Base-by-base conservation (phyloP, 805 yeast species). In the Cyberlindnera japonica region DNA sequence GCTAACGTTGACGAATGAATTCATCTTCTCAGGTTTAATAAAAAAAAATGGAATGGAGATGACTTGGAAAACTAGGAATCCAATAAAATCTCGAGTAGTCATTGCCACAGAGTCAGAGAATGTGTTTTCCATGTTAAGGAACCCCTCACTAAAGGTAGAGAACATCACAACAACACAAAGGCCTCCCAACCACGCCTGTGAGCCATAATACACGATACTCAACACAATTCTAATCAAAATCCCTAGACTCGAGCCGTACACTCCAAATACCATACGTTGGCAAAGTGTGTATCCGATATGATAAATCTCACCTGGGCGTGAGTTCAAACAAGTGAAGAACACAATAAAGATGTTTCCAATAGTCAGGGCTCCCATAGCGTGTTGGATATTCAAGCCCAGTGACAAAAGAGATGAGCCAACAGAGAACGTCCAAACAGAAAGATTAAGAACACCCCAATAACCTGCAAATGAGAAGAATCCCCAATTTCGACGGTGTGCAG, bases 181-280 rank as follows among this genome's bases (percentile, higher is more conserved):
- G 2, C 71, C 73, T 30, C 75, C 75, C 5, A 68, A 55, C 63
- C 68, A 69, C 1, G 70, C 61, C 47, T 68, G 71, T 13, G 67
- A 61, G 5, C 69, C 74, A 46, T 59, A 68, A 56, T 65, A 68
- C 16, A 71, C 68, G 28, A 69, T 58, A 10, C 68, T 61, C 37
- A 71, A 51, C 21, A 68, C 48, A 11, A 66, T 62, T 50, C 75
- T 56, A 25, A 68, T 62, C 16, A 61, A 31, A 17, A 71, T 63
- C 15, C 71, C 72, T 10, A 69, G 33, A 8, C 53, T 54, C 2
- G 69, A 64, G 5, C 74, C 74, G 41, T 61, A 54, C 4, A 67
- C 55, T 22, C 76, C 76, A 52, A 65, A 65, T 9, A 63, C 54
- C 42, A 63, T 48, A 38, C 71, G 48, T 34, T 63, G 69, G 24